These are phyloP conservation scores for Litchi chinensis DNA, from an alignment of 345 rosid genomes.

Conservation along the genomic window DNA sequence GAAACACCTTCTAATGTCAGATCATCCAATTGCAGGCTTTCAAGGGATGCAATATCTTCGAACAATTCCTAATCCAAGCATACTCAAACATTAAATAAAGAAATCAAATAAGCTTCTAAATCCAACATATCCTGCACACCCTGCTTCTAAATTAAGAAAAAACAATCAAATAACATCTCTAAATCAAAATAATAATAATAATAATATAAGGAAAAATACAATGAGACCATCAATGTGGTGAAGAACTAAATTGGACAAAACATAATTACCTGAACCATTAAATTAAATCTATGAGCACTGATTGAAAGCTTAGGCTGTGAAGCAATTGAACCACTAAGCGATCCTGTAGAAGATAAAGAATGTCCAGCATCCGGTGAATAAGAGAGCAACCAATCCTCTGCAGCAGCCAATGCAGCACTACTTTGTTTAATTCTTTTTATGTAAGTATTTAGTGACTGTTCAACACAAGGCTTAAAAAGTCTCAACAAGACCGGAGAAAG, in stretches of 20 bases:
- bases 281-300: constrained; percentile 79
- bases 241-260: constrained; percentile 15
- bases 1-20: constrained; percentile 75
- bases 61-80: constrained; percentile 55
- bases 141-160: neutral
- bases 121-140: neutral
- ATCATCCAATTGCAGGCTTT: constrained; percentile 73
- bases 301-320: constrained; percentile 70
- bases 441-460: constrained; percentile 63
- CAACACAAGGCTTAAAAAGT: constrained; percentile 62
- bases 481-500: constrained; percentile 79
- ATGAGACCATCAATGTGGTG: neutral
- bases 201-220: neutral
- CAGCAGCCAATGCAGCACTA: constrained; percentile 79
- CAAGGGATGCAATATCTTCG: constrained; percentile 81
- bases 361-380: constrained; percentile 59
- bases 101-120: neutral
- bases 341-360: constrained; percentile 46
- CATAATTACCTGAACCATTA: constrained; percentile 73
- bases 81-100: neutral
- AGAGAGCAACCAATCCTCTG: constrained; percentile 79
- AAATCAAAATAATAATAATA: too few relatives aligned
- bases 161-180: constrained; percentile 8
- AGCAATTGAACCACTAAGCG: constrained; percentile 32
- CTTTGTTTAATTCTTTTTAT: constrained; percentile 78